Percentiles rank a stretch among this genome's conserved stretches.
Evolutionary conservation across 139 green algal species (phyloP).

Genomic region (Chlamydomonas sphaeroides): DNA sequence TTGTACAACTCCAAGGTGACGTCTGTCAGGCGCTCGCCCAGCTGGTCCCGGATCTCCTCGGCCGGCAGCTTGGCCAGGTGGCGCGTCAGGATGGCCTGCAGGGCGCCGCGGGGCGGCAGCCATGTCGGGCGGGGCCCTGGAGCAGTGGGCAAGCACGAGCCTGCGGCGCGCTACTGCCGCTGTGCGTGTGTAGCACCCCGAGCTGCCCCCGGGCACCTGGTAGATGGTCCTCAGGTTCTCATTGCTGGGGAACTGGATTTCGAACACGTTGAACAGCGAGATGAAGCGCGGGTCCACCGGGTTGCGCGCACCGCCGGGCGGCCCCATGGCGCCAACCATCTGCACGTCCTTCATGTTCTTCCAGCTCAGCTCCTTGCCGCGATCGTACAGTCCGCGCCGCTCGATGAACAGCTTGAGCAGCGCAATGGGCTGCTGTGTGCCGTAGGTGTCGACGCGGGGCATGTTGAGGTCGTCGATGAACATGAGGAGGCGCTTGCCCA

Average conservation of each 20-base stretch:
- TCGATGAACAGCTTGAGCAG: conserved; percentile 87
- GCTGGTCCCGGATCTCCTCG: conserved; percentile 61
- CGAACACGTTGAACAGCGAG: conserved; percentile 84
- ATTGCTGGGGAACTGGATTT: conserved; percentile 82
- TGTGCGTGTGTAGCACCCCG: too few species aligned
- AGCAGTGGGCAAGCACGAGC: too few species aligned
- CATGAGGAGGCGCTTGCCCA: conserved; percentile 82
- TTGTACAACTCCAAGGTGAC: conserved; percentile 81
- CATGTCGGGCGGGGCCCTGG: too few species aligned
- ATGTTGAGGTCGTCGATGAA: conserved; percentile 92
- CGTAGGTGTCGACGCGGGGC: conserved; percentile 83
- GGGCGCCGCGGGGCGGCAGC: too few species aligned
- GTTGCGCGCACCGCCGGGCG: conserved; percentile 86
- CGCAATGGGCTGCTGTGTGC: conserved; percentile 88
- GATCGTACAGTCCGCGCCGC: conserved; percentile 80
- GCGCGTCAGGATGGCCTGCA: conserved; percentile 68
- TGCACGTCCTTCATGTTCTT: conserved; percentile 92
- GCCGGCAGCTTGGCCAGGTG: conserved; percentile 66
- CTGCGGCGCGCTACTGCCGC: too few species aligned
- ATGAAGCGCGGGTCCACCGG: conserved; percentile 88
- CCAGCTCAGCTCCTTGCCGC: conserved; percentile 92
- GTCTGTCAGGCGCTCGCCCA: conserved; percentile 61
- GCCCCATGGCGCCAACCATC: conserved; percentile 88
- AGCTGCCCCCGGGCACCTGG: conserved; percentile 56
- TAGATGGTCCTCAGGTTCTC: conserved; percentile 85